phyloP scores from a whole-genome alignment of 495 filamentous ascomycete genomes.

The Penicillium simplicissimum region DNA sequence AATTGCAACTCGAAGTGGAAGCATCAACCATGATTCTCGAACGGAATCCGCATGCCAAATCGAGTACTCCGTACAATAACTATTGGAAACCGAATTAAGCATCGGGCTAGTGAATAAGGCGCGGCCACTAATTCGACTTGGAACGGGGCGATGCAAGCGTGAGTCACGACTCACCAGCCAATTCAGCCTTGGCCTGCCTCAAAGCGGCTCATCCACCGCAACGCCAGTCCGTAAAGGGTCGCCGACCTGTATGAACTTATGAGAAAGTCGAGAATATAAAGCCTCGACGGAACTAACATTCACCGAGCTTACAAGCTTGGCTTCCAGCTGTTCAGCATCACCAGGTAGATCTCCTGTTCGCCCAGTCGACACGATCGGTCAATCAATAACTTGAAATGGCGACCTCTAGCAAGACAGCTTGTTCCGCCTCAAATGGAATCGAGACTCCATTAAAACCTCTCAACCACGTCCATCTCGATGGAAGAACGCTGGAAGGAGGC shows the following conservation, averaged over 20 bases:
- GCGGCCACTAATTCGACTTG: background rate
- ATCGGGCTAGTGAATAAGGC: background rate
- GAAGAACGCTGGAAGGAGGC: conserved; percentile 77
- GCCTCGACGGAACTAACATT: background rate
- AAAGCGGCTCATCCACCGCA: background rate
- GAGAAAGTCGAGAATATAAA: too few relatives aligned
- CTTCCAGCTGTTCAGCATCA: background rate
- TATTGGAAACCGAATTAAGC: background rate
- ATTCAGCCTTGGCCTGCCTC: conserved; percentile 9
- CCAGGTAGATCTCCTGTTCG: background rate
- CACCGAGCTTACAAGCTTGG: background rate
- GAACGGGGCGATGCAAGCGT: background rate
- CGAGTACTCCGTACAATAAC: background rate
- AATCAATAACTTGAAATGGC: background rate
- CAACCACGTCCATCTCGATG: conserved; percentile 55
- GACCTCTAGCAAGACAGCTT: background rate
- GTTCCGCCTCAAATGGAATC: conserved; percentile 1
- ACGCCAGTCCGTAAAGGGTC: background rate
- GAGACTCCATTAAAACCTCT: conserved; percentile 7
- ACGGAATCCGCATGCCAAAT: background rate
- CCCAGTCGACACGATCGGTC: background rate
- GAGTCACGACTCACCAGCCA: conserved; percentile 4
- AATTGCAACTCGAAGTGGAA: background rate
- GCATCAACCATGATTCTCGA: too few relatives aligned
- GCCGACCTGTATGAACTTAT: background rate